phyloP scores from a whole-genome alignment of 257 asterid species.

The Echium plantagineum region DNA sequence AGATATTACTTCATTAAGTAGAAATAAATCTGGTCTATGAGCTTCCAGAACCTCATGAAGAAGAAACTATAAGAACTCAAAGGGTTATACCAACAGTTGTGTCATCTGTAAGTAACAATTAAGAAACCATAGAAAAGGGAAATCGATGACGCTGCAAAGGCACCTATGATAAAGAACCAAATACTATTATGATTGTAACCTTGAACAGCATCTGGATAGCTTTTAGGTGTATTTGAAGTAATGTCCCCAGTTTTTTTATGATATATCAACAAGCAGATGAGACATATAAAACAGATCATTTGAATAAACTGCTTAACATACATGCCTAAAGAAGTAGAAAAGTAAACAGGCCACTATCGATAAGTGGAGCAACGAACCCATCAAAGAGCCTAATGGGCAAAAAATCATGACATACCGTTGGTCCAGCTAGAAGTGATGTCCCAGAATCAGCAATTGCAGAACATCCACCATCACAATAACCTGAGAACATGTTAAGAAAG shows the following conservation, averaged over 20 bases:
- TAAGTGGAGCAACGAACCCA: too few species aligned
- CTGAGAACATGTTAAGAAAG: slow-evolving; percentile 24
- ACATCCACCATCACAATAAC: slow-evolving; percentile 76
- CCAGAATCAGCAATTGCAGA: slow-evolving; percentile 99
- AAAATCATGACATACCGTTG: slow-evolving; percentile 43
- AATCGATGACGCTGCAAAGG: neutral
- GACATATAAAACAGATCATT: too few species aligned
- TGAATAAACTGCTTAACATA: too few species aligned
- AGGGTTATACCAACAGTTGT: too few species aligned
- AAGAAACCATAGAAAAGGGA: neutral
- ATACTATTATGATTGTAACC: neutral
- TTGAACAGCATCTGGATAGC: neutral
- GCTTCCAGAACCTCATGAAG: neutral
- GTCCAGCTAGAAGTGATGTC: slow-evolving; percentile 94
- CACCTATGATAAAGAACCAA: neutral
- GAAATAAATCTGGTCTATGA: neutral
- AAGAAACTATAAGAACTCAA: neutral
- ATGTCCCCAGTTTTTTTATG: too few species aligned
- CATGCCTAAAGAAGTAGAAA: too few species aligned
- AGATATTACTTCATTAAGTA: neutral
- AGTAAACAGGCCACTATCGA: too few species aligned
- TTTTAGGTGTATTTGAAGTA: neutral
- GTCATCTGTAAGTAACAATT: too few species aligned
- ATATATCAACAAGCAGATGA: too few species aligned
- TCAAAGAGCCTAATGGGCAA: neutral